Evolutionary conservation across 805 yeast genomes (phyloP).

Genomic region (Alloascoidea hylecoeti): DNA sequence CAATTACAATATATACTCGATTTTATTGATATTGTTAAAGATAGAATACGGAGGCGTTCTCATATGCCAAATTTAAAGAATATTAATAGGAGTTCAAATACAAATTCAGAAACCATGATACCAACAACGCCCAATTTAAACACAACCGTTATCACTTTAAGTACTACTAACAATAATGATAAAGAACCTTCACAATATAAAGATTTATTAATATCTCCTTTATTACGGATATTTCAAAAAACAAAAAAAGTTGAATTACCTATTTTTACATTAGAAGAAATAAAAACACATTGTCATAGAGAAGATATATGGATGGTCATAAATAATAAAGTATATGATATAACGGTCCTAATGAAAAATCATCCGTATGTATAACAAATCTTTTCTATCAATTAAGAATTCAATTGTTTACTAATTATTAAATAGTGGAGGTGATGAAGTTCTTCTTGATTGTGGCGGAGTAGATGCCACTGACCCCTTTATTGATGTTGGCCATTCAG

Average conservation of each 20-base stretch:
- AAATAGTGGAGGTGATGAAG: conserved; percentile 17
- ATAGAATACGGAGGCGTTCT: too few species aligned
- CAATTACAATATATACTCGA: too few species aligned
- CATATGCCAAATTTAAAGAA: too few species aligned
- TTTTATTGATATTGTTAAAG: too few species aligned
- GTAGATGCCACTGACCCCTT: conserved; percentile 45
- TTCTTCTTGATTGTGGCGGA: conserved; percentile 44
- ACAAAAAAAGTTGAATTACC: neutral
- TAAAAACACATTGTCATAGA: neutral
- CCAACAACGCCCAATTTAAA: too few species aligned
- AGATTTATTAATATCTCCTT: too few species aligned
- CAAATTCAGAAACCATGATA: too few species aligned
- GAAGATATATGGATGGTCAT: neutral
- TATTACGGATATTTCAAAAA: too few species aligned
- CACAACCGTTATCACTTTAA: too few species aligned
- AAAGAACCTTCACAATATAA: too few species aligned
- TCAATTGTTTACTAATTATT: neutral
- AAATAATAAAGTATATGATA: neutral
- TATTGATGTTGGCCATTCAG: conserved; percentile 55
- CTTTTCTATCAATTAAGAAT: neutral
- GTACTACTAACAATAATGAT: too few species aligned
- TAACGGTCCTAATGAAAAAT: neutral
- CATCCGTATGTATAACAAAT: neutral
- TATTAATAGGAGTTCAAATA: too few species aligned
- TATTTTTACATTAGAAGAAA: neutral